Evolutionary conservation across 352 stramenopile species (phyloP).

Genomic region (Globisporangium solare): DNA sequence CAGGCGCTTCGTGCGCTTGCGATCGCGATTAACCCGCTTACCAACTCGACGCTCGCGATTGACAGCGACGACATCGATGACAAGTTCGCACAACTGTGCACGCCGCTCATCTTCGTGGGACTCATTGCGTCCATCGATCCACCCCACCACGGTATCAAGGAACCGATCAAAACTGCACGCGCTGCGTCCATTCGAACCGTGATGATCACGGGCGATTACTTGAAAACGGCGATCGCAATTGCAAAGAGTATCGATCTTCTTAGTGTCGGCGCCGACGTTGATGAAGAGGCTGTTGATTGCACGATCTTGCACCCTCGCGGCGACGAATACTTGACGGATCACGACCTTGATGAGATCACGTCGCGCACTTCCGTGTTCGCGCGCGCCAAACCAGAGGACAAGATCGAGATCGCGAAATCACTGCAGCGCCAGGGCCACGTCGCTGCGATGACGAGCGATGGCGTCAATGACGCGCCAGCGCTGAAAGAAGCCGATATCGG

Average conservation of each 20-base stretch:
- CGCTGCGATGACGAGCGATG: conserved; percentile 97
- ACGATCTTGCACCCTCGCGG: conserved; percentile 44
- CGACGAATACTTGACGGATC: conserved; percentile 48
- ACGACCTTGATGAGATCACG: conserved; percentile 88
- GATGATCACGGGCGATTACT: conserved; percentile 95
- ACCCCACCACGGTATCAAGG: conserved; percentile 49
- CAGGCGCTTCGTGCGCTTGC: conserved; percentile 86
- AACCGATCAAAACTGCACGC: conserved; percentile 42
- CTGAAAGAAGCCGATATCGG: conserved; percentile 95
- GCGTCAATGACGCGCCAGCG: conserved; percentile 97
- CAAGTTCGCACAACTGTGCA: conserved; percentile 56
- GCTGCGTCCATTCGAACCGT: conserved; percentile 62
- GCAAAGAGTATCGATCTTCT: conserved; percentile 91
- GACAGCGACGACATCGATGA: conserved; percentile 58
- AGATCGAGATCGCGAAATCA: conserved; percentile 95
- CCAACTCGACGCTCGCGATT: conserved; percentile 31
- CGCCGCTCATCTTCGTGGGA: conserved; percentile 88
- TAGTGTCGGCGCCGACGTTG: conserved; percentile 46
- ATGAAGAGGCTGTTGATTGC: conserved; percentile 68
- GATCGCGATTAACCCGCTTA: conserved; percentile 78
- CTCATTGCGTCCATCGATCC: conserved; percentile 91
- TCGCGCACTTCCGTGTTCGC: conserved; percentile 90
- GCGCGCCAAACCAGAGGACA: conserved; percentile 93
- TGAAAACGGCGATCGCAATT: conserved; percentile 94
- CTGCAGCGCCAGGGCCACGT: conserved; percentile 85